Base-by-base conservation (phyloP, 345 rosid species). In the Cardamine occulta region DNA sequence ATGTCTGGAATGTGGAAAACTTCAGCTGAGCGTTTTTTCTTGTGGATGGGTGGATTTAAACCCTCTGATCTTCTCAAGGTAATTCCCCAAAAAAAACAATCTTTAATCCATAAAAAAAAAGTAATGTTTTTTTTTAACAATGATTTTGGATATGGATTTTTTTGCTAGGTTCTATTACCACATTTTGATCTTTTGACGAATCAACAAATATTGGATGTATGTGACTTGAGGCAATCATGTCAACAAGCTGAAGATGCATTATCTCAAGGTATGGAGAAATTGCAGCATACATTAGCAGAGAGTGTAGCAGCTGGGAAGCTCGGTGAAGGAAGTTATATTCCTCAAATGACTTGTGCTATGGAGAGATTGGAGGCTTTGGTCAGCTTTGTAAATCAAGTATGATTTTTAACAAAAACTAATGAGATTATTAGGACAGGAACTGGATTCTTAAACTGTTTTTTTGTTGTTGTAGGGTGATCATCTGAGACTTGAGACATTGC, bases 201-300 rank as follows among this genome's bases (percentile, higher is more conserved):
- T 4, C 83, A 80, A 44, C 97, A 95, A 53, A 11, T 74, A 21
- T 8, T 82, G 58, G 85, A 85, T 56, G 87, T 87, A 23, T 54
- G 63, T 57, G 89, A 81, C 69, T 74, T 95, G 52, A 77, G 21
- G 66, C 81, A 86, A 63, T 84, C 96, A 49, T 92, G 97, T 83
- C 94, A 95, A 74, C 99, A 95, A 81, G 98, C 97, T 2, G 99
- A 95, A 87, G 98, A 95, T 69, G 97, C 99, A 11, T 84, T 95
- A 24, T 81, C 93, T 0, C 93, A 90, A 79, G 99, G 97, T n/a
- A 88, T 91, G 97, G 99, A 87, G 13, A 95, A 84, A 74, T 85
- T 95, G 75, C 97, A 88, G 70, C 87, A 85, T 66, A 87, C 80
- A 3, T 84, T 95, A 39, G 83, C 97, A 15, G 91, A 83, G 54